Percentiles rank a stretch among this genome's conserved stretches.
Evolutionary conservation across 371 early-diverging fungal genomes (phyloP).

Genomic region (Fennellomyces sp.): DNA sequence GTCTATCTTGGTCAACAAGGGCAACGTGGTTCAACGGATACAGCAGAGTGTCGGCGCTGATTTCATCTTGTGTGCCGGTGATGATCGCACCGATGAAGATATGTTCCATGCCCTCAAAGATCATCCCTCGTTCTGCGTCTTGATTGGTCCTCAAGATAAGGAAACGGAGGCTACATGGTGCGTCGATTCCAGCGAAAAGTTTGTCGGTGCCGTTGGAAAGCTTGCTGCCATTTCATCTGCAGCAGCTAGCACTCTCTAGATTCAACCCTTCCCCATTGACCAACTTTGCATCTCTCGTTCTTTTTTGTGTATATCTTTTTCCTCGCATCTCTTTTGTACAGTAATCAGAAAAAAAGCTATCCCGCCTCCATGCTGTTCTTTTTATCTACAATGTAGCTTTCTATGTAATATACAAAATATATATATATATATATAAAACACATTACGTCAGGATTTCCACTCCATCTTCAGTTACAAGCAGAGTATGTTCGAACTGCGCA

Average conservation of each 20-base stretch:
- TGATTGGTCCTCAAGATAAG: constrained; percentile 38
- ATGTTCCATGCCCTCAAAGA: constrained; percentile 76
- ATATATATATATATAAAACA: neutral
- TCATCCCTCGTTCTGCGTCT: constrained; percentile 29
- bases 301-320: neutral
- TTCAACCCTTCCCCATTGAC: neutral
- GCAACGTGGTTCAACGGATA: constrained; percentile 91
- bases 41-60: constrained; percentile 46
- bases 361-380: neutral
- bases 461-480: constrained; percentile 92
- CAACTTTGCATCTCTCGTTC: neutral
- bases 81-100: constrained; percentile 97
- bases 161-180: constrained; percentile 33
- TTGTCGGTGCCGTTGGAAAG: constrained; percentile 26
- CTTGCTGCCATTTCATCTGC: neutral
- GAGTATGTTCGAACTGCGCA: constrained; percentile 99
- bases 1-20: constrained; percentile 82
- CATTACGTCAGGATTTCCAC: constrained; percentile 84
- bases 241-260: neutral
- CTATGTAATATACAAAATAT: neutral
- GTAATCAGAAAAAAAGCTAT: constrained; percentile 1
- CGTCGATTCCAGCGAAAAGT: constrained; percentile 38
- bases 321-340: neutral
- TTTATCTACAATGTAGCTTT: neutral
- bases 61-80: constrained; percentile 94